Evolutionary conservation across 23 red algal species (phyloP).

Genomic region (Agarophyton chilense): DNA sequence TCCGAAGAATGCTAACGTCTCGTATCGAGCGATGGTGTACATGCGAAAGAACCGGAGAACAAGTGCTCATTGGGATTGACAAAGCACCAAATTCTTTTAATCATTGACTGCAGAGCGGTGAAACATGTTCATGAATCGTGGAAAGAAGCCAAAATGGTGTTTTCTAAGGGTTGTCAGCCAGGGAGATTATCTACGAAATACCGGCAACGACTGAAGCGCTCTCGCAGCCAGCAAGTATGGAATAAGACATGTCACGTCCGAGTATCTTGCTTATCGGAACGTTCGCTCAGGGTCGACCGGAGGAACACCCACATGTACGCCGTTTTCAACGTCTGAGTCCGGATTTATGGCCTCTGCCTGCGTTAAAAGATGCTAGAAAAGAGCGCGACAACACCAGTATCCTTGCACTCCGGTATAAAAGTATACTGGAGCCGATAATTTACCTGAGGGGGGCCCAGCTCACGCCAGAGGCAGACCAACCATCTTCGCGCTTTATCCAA

Average conservation of each 20-base stretch:
- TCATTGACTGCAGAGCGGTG: no score
- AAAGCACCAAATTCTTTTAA: no score
- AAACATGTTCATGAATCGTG: no score
- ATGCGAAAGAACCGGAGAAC: no score
- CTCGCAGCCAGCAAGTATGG: neutral
- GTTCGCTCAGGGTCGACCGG: neutral
- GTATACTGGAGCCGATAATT: neutral
- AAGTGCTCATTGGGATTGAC: no score
- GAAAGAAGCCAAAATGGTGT: no score
- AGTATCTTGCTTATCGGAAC: neutral
- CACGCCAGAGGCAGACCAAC: neutral
- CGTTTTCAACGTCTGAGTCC: neutral
- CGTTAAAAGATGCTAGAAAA: neutral
- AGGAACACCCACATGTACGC: neutral
- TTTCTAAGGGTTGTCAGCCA: no score
- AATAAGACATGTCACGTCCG: neutral
- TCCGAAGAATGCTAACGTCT: no score
- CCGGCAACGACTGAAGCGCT: neutral
- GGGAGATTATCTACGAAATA: neutral
- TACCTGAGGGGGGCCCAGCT: neutral
- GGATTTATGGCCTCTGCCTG: neutral
- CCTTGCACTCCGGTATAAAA: neutral
- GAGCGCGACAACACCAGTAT: neutral
- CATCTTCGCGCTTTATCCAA: slow-evolving; percentile 31
- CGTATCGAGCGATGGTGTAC: no score